phyloP scores from a whole-genome alignment of 768 basidiomycete genomes.

The Lentinula boryana region DNA sequence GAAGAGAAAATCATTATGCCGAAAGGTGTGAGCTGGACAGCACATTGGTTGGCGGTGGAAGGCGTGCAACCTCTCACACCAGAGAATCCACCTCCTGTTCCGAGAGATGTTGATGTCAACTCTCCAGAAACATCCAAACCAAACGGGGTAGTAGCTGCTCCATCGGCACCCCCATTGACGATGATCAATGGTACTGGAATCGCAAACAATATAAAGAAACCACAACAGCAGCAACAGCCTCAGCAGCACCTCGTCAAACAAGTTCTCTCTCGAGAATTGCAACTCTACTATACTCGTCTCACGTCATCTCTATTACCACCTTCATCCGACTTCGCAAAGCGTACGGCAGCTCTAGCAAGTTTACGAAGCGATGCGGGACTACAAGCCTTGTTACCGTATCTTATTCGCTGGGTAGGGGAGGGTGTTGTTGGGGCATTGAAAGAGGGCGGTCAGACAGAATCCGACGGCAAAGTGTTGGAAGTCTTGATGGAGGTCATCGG shows the following conservation, averaged over 20 bases:
- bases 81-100: slow-evolving; percentile 87
- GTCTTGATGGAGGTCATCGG: slow-evolving; percentile 80
- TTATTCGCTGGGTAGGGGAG: slow-evolving; percentile 93
- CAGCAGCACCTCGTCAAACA: slow-evolving; percentile 83
- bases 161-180: slow-evolving; percentile 8
- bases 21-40: slow-evolving; percentile 79
- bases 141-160: slow-evolving; percentile 21
- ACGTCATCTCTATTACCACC: slow-evolving; percentile 80
- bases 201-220: slow-evolving; percentile 23
- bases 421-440: slow-evolving; percentile 66
- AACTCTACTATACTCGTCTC: slow-evolving; percentile 90
- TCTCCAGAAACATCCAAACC: slow-evolving; percentile 20
- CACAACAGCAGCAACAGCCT: slow-evolving; percentile 34
- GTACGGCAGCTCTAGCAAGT: slow-evolving; percentile 86
- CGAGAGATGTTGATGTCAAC: slow-evolving; percentile 42
- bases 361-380: slow-evolving; percentile 86
- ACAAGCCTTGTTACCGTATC: slow-evolving; percentile 86
- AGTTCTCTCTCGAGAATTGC: slow-evolving; percentile 88
- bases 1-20: slow-evolving; percentile 83
- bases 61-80: slow-evolving; percentile 96
- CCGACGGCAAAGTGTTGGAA: slow-evolving; percentile 68
- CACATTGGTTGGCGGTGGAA: slow-evolving; percentile 98
- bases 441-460: slow-evolving; percentile 49
- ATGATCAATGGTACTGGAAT: slow-evolving; percentile 19
- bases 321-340: slow-evolving; percentile 59